A percentile compares a stretch with the other conserved stretches of the same genome.
Evolutionary conservation across 2,329 filamentous ascomycete genomes (phyloP).

Genomic region (Pseudogymnoascus destructans): DNA sequence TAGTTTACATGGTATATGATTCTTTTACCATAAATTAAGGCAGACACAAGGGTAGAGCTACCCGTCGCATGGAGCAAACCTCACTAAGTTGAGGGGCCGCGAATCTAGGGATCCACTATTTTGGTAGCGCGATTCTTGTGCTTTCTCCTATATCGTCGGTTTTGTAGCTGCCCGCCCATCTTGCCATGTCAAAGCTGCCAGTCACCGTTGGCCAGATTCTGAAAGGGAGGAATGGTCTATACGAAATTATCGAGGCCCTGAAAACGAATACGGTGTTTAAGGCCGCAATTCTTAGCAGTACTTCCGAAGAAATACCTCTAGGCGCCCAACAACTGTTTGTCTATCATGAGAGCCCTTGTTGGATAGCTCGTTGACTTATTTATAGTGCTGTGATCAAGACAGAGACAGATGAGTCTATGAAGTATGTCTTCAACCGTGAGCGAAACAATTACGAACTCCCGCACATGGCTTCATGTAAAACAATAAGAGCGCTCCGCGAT

Average conservation of each 20-base stretch:
- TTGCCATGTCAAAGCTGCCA: background rate
- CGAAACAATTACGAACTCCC: conserved; percentile 15
- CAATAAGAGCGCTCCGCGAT: conserved; percentile 18
- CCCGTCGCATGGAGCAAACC: too few relatives aligned
- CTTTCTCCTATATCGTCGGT: background rate
- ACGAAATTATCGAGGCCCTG: background rate
- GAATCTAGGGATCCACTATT: too few relatives aligned
- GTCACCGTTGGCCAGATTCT: conserved; percentile 3
- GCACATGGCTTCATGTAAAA: conserved; percentile 14
- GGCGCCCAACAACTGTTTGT: background rate
- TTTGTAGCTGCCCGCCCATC: background rate
- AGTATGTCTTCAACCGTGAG: conserved; percentile 15
- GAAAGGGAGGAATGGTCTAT: background rate
- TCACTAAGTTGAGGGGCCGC: too few relatives aligned
- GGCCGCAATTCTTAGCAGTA: background rate
- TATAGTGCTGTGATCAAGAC: conserved; percentile 17
- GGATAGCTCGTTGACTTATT: conserved; percentile 11
- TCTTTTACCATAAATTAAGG: too few relatives aligned
- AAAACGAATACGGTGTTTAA: conserved; percentile 1
- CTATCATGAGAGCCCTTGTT: background rate
- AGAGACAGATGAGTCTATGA: conserved; percentile 11
- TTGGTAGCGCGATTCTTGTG: background rate
- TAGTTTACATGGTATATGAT: too few relatives aligned
- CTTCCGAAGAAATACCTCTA: background rate
- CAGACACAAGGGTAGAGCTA: too few relatives aligned